These are phyloP conservation scores for Thymus mandschuricus DNA, from an alignment of 257 asterid genomes.

Conservation along the genomic window DNA sequence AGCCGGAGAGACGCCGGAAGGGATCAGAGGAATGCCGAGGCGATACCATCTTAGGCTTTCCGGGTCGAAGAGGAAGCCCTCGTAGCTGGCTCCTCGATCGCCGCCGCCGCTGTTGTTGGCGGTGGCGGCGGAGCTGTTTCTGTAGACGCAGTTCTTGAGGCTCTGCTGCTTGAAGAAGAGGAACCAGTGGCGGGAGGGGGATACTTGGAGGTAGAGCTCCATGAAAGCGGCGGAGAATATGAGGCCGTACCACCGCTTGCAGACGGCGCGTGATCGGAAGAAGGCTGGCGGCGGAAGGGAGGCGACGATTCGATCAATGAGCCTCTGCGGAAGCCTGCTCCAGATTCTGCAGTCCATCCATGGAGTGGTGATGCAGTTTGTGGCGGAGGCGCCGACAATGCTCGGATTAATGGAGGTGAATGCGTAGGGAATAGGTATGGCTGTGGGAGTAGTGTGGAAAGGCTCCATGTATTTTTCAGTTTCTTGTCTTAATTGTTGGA, in stretches of 20 bases:
- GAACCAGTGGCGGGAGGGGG: constrained; percentile 71
- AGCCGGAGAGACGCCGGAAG: constrained; percentile 72
- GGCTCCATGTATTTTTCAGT: constrained; percentile 50
- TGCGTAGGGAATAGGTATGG: constrained; percentile 52
- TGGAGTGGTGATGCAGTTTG: constrained; percentile 30
- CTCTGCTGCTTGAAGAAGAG: constrained; percentile 69
- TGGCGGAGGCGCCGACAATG: constrained; percentile 16
- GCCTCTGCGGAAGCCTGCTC: constrained; percentile 77
- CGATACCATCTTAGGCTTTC: constrained; percentile 62
- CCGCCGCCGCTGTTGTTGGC: not conserved
- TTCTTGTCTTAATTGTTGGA: too few species aligned
- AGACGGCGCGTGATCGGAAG: constrained; percentile 76
- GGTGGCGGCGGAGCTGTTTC: constrained; percentile 17
- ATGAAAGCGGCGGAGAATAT: constrained; percentile 67
- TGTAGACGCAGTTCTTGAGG: constrained; percentile 52
- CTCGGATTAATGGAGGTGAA: constrained; percentile 31
- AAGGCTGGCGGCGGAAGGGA: constrained; percentile 88
- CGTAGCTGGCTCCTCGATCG: constrained; percentile 28
- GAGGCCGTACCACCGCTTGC: constrained; percentile 84
- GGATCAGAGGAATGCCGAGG: constrained; percentile 59
- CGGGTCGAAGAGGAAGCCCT: constrained; percentile 81
- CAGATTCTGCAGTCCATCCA: constrained; percentile 87
- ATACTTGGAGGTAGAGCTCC: constrained; percentile 62
- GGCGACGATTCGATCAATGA: constrained; percentile 73
- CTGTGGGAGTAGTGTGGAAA: constrained; percentile 46